These are phyloP conservation scores for Linnemannia schmuckeri DNA, from an alignment of 192 early-diverging fungal genomes.

Conservation along the genomic window DNA sequence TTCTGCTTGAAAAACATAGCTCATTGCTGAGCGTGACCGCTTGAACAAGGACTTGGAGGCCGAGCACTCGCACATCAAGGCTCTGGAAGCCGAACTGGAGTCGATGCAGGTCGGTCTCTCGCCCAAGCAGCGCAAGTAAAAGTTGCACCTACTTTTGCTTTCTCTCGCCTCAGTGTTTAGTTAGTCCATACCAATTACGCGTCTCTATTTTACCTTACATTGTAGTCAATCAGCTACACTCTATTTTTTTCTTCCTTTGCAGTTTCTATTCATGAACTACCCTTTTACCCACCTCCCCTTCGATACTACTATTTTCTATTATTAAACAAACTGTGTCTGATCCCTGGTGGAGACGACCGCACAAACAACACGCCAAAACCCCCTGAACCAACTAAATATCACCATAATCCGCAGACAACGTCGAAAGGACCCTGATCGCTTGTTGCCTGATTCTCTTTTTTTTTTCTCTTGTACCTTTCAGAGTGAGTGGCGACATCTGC, in stretches of 20 bases:
- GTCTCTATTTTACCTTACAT: not conserved
- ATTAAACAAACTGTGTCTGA: not conserved
- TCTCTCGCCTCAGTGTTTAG: not conserved
- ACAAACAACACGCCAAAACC: too few relatives aligned
- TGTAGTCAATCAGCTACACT: not conserved
- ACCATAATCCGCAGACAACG: too few relatives aligned
- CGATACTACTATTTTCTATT: slow-evolving; percentile 2
- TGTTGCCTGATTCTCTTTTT: too few relatives aligned
- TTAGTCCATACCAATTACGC: not conserved
- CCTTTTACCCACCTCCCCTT: not conserved
- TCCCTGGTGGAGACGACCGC: slow-evolving; percentile 4
- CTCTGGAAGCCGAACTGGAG: slow-evolving; percentile 89
- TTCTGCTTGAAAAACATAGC: not conserved
- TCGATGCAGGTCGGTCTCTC: slow-evolving; percentile 56
- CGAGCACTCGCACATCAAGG: slow-evolving; percentile 94
- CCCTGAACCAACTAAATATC: too few relatives aligned
- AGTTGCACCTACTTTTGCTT: not conserved
- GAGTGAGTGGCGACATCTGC: too few relatives aligned
- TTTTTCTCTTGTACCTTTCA: too few relatives aligned
- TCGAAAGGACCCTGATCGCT: too few relatives aligned
- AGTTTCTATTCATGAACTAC: not conserved
- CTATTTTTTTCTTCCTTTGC: not conserved
- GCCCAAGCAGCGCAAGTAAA: slow-evolving; percentile 55
- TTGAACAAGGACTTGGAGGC: slow-evolving; percentile 98
- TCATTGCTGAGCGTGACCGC: slow-evolving; percentile 97